Percentiles rank a stretch among this genome's conserved stretches.
These are phyloP conservation scores for Boletus subparvulus DNA, from an alignment of 768 basidiomycete genomes.

Conservation along the genomic window DNA sequence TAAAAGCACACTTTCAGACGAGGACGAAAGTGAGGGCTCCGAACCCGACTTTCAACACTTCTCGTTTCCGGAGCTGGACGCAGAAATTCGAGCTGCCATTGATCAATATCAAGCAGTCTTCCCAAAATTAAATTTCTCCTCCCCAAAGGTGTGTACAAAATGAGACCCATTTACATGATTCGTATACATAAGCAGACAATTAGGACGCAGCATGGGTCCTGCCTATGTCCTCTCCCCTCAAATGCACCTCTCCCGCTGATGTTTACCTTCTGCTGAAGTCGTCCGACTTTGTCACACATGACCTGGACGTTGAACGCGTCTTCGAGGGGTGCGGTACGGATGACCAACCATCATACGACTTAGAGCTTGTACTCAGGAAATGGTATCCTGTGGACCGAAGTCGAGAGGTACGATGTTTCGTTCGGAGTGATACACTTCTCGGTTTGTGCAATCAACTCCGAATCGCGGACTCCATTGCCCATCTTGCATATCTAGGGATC, in stretches of 20 bases:
- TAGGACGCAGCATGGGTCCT: conserved; percentile 94
- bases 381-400: conserved; percentile 86
- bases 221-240: conserved; percentile 77
- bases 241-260: conserved; percentile 85
- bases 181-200: background rate
- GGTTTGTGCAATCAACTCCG: conserved; percentile 45
- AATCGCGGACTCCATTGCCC: background rate
- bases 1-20: conserved; percentile 60
- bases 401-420: conserved; percentile 90
- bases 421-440: conserved; percentile 64
- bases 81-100: conserved; percentile 64
- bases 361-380: conserved; percentile 86
- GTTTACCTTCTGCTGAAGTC: conserved; percentile 92
- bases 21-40: conserved; percentile 41
- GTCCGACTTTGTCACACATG: conserved; percentile 86
- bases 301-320: conserved; percentile 56
- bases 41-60: conserved; percentile 41
- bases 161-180: background rate
- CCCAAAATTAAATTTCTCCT: conserved; percentile 94
- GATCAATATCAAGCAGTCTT: conserved; percentile 78
- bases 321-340: conserved; percentile 61
- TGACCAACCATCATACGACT: conserved; percentile 44
- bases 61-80: conserved; percentile 82
- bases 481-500: conserved; percentile 51
- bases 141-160: conserved; percentile 67